A percentile compares a stretch with the other conserved stretches of the same genome.
phyloP scores from a whole-genome alignment of 495 filamentous ascomycete genomes.

The Aspergillus homomorphus region DNA sequence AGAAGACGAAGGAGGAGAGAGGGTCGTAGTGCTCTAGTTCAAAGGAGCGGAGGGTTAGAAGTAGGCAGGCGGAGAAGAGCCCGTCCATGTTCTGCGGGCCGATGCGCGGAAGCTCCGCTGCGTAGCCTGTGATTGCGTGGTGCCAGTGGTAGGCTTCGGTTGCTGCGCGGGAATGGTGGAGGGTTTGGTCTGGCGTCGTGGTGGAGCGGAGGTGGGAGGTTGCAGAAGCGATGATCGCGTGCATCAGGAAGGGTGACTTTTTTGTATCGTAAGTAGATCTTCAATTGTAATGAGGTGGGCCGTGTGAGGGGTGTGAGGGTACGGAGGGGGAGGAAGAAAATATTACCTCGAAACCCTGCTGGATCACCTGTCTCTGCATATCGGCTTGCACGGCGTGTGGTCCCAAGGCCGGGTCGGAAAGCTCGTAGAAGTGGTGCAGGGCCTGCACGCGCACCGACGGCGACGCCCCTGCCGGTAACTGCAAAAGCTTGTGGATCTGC shows the following conservation, averaged over 20 bases:
- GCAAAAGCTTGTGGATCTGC: conserved; percentile 27
- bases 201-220: conserved; percentile 39
- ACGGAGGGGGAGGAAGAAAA: conserved; percentile 1
- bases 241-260: conserved; percentile 48
- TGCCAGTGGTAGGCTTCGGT: conserved; percentile 46
- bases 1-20: conserved; percentile 43
- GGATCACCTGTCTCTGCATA: conserved; percentile 34
- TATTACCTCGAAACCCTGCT: conserved; percentile 38
- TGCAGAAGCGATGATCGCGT: conserved; percentile 41
- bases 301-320: background rate
- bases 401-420: conserved; percentile 25
- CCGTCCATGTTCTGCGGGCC: conserved; percentile 39
- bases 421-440: conserved; percentile 35
- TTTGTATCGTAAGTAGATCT: background rate
- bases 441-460: conserved; percentile 20
- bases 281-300: too few species aligned
- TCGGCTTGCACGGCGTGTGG: conserved; percentile 19
- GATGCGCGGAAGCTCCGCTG: conserved; percentile 29
- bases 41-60: conserved; percentile 41
- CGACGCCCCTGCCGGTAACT: conserved; percentile 2
- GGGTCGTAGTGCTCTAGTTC: conserved; percentile 35
- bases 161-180: conserved; percentile 27
- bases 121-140: conserved; percentile 39
- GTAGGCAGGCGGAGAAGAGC: conserved; percentile 42
- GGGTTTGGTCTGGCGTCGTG: conserved; percentile 21